A percentile compares a stretch with the other conserved stretches of the same genome.
phyloP scores from a whole-genome alignment of 495 filamentous ascomycete species.

The Friedmanniomyces endolithicus region DNA sequence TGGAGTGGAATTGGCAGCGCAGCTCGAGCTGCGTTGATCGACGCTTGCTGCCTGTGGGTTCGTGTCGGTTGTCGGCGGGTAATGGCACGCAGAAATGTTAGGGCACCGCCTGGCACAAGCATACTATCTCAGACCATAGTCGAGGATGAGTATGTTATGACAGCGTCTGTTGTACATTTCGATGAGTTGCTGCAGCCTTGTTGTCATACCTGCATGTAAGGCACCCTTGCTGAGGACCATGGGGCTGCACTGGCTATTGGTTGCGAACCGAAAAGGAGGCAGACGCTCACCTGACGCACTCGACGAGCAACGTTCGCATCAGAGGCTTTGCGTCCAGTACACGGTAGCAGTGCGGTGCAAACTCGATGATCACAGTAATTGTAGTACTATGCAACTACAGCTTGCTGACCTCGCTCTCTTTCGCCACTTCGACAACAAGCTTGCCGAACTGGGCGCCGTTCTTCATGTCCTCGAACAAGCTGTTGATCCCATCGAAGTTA shows the following conservation, averaged over 20 bases:
- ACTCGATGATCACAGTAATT: neutral
- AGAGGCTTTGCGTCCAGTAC: no score
- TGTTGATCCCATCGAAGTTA: conserved; percentile 29
- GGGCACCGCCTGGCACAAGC: neutral
- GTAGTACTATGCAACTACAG: neutral
- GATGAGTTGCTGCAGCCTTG: neutral
- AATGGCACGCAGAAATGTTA: neutral
- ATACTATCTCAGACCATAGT: neutral
- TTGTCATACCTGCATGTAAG: neutral
- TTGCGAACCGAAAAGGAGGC: no score
- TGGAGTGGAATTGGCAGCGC: neutral
- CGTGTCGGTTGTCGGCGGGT: neutral
- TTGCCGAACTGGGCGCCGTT: conserved; percentile 33
- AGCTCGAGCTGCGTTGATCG: neutral
- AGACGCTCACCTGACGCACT: neutral
- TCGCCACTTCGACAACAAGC: conserved; percentile 28
- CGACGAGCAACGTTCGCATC: no score
- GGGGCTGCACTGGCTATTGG: neutral
- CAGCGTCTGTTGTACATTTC: neutral
- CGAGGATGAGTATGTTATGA: neutral
- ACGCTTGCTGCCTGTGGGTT: neutral
- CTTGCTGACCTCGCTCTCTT: conserved; percentile 18
- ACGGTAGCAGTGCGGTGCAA: neutral
- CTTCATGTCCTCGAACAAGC: conserved; percentile 36
- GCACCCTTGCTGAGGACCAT: neutral